Evolutionary conservation across 352 stramenopile genomes (phyloP).

Genomic region (Phytophthora nicotianae): DNA sequence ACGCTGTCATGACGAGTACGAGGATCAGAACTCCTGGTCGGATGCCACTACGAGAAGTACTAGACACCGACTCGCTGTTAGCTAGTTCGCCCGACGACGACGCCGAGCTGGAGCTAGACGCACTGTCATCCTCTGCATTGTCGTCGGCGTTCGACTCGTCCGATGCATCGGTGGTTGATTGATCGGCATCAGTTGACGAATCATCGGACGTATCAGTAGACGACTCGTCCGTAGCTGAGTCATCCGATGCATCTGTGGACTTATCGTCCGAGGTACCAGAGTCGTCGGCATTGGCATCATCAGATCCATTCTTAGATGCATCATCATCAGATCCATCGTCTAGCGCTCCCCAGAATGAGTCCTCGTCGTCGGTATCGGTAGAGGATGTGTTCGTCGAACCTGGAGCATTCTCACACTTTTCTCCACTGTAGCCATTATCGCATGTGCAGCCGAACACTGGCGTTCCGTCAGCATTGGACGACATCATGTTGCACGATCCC

Average conservation of each 20-base stretch:
- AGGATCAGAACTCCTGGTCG: slow-evolving; percentile 61
- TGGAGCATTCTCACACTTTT: slow-evolving; percentile 44
- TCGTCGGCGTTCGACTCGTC: slow-evolving; percentile 17
- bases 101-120: slow-evolving; percentile 11
- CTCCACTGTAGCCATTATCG: slow-evolving; percentile 72
- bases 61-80: slow-evolving; percentile 19
- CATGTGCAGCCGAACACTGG: slow-evolving; percentile 70
- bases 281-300: slow-evolving; percentile 3
- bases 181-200: slow-evolving; percentile 4
- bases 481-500: slow-evolving; percentile 67
- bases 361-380: slow-evolving; percentile 3
- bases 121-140: slow-evolving; percentile 1
- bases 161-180: slow-evolving; percentile 7
- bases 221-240: slow-evolving; percentile 3
- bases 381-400: slow-evolving; percentile 23
- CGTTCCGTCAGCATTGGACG: slow-evolving; percentile 28
- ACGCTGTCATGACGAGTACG: slow-evolving; percentile 57
- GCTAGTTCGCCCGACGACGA: slow-evolving; percentile 10
- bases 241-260: slow-evolving; percentile 1
- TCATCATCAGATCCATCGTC: slow-evolving; percentile 3
- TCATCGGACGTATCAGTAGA: slow-evolving; percentile 13
- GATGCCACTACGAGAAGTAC: slow-evolving; percentile 30
- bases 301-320: slow-evolving; percentile 3
- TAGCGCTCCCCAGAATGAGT: slow-evolving; percentile 8
- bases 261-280: slow-evolving; percentile 2